A percentile compares a stretch with the other conserved stretches of the same genome.
Conservation (phyloP, 192 early-diverging fungal species). For the Backusella australiensis region DNA sequence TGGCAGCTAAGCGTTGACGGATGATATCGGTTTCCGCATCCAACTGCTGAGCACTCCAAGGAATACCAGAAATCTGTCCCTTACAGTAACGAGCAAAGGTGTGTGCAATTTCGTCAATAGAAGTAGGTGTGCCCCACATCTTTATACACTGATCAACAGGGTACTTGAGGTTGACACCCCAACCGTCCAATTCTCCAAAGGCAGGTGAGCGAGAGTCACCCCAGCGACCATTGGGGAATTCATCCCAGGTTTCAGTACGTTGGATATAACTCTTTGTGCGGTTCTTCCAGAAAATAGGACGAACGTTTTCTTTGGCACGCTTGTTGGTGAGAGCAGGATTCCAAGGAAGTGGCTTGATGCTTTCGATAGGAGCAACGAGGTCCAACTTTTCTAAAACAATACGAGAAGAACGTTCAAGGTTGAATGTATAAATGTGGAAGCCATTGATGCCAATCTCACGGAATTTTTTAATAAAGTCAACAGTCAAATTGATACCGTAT, state of each 20-base stretch:
- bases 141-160: constrained; percentile 58
- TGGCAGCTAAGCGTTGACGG: constrained; percentile 58
- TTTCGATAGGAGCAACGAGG: constrained; percentile 71
- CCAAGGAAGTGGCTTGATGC: constrained; percentile 36
- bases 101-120: constrained; percentile 61
- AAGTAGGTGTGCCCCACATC: constrained; percentile 79
- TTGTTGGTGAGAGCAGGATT: constrained; percentile 72
- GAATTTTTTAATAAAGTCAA: constrained; percentile 57
- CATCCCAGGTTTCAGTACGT: constrained; percentile 94
- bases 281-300: constrained; percentile 99
- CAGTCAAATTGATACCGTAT: constrained; percentile 85
- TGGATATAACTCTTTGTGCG: constrained; percentile 87
- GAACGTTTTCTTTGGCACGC: constrained; percentile 91
- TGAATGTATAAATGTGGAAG: constrained; percentile 97
- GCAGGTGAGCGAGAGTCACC: constrained; percentile 94
- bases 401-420: constrained; percentile 82
- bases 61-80: constrained; percentile 76
- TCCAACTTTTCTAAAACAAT: constrained; percentile 85
- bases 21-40: constrained; percentile 75
- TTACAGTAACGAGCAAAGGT: constrained; percentile 86
- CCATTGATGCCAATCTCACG: constrained; percentile 62
- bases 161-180: constrained; percentile 78
- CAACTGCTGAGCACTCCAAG: constrained; percentile 85
- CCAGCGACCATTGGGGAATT: constrained; percentile 98
- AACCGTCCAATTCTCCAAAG: constrained; percentile 78